Conservation (phyloP, 257 asterid genomes). For the Solanum neorickii region DNA sequence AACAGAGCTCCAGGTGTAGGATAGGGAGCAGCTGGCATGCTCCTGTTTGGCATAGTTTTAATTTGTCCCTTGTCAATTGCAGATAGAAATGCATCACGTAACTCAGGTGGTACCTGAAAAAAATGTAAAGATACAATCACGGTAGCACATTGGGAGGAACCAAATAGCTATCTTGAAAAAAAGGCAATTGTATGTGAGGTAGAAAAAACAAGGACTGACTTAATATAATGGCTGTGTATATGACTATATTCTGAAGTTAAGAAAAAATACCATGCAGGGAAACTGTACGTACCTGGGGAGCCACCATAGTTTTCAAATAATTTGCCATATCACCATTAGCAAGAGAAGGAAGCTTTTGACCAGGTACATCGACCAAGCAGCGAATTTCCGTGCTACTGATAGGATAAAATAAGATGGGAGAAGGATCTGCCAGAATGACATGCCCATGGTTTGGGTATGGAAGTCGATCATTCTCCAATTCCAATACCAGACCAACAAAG, state of each 20-base stretch:
- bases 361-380: constrained; percentile 45
- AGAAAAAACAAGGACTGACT: not conserved
- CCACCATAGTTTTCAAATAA: constrained; percentile 32
- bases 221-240: not conserved
- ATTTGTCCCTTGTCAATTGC: constrained; percentile 39
- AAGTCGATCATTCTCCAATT: constrained; percentile 31
- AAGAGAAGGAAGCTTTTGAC: constrained; percentile 42
- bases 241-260: not conserved
- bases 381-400: constrained; percentile 38
- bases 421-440: constrained; percentile 42
- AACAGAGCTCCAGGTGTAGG: constrained; percentile 42
- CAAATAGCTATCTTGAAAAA: not conserved
- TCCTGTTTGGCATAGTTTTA: constrained; percentile 42
- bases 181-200: not conserved
- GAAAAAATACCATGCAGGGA: not conserved
- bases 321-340: constrained; percentile 46
- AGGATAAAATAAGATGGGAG: constrained; percentile 42
- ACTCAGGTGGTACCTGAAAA: constrained; percentile 32
- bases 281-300: constrained; percentile 30
- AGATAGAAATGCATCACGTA: constrained; percentile 27
- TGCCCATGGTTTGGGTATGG: constrained; percentile 47
- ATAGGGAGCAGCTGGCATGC: constrained; percentile 48
- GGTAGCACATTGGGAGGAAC: not conserved
- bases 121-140: not conserved
- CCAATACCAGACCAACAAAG: constrained; percentile 33